A percentile compares a stretch with the other conserved stretches of the same genome.
These are phyloP conservation scores for Epicoccum nigrum DNA, from an alignment of 2,329 filamentous ascomycete species.

Conservation along the genomic window DNA sequence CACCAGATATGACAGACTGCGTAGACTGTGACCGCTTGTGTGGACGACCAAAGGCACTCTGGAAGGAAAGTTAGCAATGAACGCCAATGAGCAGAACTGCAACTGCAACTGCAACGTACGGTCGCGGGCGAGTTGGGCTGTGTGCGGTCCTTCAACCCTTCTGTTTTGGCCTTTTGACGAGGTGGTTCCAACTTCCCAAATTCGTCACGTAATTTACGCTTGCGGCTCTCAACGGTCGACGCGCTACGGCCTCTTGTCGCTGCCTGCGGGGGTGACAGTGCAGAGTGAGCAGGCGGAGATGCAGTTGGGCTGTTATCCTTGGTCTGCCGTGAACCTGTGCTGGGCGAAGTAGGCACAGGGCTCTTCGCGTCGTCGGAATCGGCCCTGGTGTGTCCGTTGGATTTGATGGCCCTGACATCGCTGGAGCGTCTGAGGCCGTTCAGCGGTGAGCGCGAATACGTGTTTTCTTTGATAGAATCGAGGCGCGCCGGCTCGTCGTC, in stretches of 20 bases:
- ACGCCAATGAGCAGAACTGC: no score
- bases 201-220: constrained; percentile 49
- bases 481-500: constrained; percentile 30
- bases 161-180: constrained; percentile 48
- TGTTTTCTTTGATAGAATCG: constrained; percentile 38
- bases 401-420: constrained; percentile 30
- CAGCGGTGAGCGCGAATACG: constrained; percentile 31
- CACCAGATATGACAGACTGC: constrained; percentile 41
- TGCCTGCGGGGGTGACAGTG: constrained; percentile 35
- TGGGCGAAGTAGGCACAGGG: constrained; percentile 43
- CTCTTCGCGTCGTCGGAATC: constrained; percentile 42
- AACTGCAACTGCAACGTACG: not conserved
- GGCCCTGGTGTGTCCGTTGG: constrained; percentile 38
- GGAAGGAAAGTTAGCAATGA: not conserved
- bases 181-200: constrained; percentile 47
- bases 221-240: constrained; percentile 47
- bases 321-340: constrained; percentile 42
- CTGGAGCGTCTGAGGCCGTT: constrained; percentile 36
- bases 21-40: constrained; percentile 50
- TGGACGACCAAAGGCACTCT: constrained; percentile 38
- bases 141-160: constrained; percentile 41
- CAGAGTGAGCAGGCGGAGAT: constrained; percentile 36
- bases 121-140: constrained; percentile 44
- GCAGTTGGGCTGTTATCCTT: constrained; percentile 43
- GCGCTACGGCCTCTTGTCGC: constrained; percentile 45